Evolutionary conservation across 306 rosid species (phyloP).

Genomic region (Trichosanthes truncata): DNA sequence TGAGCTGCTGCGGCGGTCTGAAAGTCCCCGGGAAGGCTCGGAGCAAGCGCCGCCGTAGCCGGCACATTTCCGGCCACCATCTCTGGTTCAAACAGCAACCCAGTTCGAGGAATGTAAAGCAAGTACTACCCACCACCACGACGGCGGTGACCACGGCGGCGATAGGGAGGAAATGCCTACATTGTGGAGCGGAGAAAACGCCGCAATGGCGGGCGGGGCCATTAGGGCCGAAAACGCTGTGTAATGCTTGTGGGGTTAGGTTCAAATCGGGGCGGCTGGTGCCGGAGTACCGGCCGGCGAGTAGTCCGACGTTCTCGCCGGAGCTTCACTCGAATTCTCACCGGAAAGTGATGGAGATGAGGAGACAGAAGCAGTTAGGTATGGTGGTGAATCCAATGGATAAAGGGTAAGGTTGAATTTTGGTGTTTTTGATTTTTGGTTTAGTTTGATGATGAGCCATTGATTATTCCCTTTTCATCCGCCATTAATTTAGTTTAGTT

Average conservation of each 20-base stretch:
- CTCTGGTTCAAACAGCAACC: conserved; percentile 23
- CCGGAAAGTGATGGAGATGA: conserved; percentile 63
- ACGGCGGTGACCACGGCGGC: not conserved
- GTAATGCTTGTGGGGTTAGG: conserved; percentile 80
- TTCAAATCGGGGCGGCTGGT: conserved; percentile 59
- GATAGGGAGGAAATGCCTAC: conserved; percentile 50
- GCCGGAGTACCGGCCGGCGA: conserved; percentile 70
- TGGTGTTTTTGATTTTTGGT: not conserved
- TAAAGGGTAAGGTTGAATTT: conserved; percentile 22
- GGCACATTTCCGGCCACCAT: conserved; percentile 22
- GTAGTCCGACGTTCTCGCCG: conserved; percentile 50
- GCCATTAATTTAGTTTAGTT: conserved; percentile 5
- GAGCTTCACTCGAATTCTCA: conserved; percentile 65
- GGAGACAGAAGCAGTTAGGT: conserved; percentile 35
- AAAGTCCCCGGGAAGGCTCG: conserved; percentile 56
- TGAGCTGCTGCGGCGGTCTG: conserved; percentile 37
- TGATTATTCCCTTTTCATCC: not conserved
- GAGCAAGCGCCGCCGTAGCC: conserved; percentile 34
- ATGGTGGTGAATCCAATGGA: conserved; percentile 28
- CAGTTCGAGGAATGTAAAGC: conserved; percentile 7
- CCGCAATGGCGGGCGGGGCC: conserved; percentile 87
- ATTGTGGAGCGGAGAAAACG: conserved; percentile 57
- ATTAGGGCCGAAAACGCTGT: conserved; percentile 51
- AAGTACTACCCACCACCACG: not conserved
- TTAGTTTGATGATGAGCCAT: conserved; percentile 2